A percentile compares a stretch with the other conserved stretches of the same genome.
These are phyloP conservation scores for Solanum hybrid DNA, from an alignment of 305 asterid genomes.

Conservation along the genomic window DNA sequence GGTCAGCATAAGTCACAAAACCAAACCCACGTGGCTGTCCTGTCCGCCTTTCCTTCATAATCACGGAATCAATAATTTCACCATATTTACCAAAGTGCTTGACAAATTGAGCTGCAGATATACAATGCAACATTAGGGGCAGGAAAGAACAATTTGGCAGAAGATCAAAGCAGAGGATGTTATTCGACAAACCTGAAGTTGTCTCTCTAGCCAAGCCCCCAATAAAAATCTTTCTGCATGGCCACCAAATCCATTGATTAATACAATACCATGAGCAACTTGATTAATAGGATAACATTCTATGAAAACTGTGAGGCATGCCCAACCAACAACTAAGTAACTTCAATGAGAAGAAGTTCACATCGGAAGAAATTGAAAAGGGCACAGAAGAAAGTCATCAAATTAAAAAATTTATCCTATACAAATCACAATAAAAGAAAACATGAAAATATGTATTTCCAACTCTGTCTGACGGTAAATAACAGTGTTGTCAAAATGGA, in stretches of 20 bases:
- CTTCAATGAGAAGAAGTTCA: neutral
- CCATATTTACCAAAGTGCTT: constrained; percentile 52
- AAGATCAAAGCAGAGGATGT: neutral
- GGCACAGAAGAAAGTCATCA: neutral
- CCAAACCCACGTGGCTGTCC: constrained; percentile 60
- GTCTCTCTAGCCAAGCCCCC: constrained; percentile 59
- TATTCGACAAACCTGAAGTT: constrained; percentile 29
- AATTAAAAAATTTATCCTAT: neutral
- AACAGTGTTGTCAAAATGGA: neutral
- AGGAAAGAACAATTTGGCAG: neutral
- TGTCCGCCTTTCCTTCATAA: constrained; percentile 44
- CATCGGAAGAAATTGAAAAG: neutral
- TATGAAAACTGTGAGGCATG: neutral
- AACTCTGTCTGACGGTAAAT: neutral
- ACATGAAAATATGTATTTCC: neutral
- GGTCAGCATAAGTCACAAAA: constrained; percentile 43
- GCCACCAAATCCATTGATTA: neutral
- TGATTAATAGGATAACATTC: neutral
- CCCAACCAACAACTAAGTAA: neutral
- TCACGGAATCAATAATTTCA: constrained; percentile 51
- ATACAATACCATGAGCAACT: neutral
- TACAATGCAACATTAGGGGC: neutral
- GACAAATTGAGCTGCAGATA: constrained; percentile 37
- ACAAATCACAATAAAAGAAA: neutral
- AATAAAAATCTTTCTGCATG: constrained; percentile 40